Conservation (phyloP, 2,329 filamentous ascomycete species). For the Zopfia rhizophila region DNA sequence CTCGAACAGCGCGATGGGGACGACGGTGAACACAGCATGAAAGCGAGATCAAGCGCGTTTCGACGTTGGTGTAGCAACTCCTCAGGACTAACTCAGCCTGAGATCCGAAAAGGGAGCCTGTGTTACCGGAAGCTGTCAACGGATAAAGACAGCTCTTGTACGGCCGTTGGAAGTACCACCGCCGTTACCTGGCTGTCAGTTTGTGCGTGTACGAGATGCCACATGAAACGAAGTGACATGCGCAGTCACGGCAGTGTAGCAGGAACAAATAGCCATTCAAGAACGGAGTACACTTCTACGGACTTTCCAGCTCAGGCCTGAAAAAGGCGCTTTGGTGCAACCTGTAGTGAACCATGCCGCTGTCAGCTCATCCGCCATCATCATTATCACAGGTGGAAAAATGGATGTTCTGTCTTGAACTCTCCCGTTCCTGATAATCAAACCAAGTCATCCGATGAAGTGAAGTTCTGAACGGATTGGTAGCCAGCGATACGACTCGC, state of each 20-base stretch:
- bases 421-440: no score
- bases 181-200: slow-evolving; percentile 28
- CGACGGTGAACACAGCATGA: slow-evolving; percentile 26
- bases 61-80: slow-evolving; percentile 20
- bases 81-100: slow-evolving; percentile 29
- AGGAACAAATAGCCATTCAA: slow-evolving; percentile 27
- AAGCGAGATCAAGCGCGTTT: slow-evolving; percentile 14
- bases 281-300: no score
- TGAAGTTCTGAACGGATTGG: background rate
- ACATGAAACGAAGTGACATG: slow-evolving; percentile 27
- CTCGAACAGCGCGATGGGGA: slow-evolving; percentile 20
- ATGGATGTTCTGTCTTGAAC: no score
- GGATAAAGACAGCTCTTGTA: slow-evolving; percentile 29
- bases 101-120: slow-evolving; percentile 18
- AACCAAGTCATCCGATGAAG: background rate
- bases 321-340: background rate
- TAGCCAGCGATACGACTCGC: background rate
- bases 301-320: background rate
- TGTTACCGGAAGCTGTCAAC: slow-evolving; percentile 29
- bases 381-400: no score
- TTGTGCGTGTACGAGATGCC: no score
- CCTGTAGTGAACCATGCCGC: no score
- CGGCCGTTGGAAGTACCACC: slow-evolving; percentile 28
- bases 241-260: slow-evolving; percentile 33
- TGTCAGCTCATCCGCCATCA: no score